Base-by-base conservation (phyloP, 139 green algal species). In the Edaphochlamys debaryana region DNA sequence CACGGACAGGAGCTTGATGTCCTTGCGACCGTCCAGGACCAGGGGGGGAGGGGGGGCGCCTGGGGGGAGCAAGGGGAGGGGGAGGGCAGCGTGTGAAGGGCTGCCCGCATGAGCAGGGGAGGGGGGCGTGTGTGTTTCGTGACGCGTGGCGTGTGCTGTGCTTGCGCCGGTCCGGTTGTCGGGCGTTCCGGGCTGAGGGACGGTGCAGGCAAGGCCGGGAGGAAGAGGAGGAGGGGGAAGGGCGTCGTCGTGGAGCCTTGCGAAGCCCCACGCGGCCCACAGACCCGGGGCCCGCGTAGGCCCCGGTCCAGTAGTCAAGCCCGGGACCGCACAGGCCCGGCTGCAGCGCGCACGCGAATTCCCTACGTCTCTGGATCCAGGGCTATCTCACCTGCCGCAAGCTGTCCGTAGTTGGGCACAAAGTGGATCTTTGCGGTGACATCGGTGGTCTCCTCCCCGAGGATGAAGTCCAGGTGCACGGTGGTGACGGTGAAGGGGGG, bases 401-500 rank as follows among this genome's bases (percentile, higher is more conserved):
- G 58, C 30, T 36, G 9, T 42, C 75, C 42, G 60, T 92, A 90
- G 73, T 94, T 96, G 41, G 93, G 91, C 42, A 66, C 56, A 42
- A 96, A 0, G 54, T 45, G 22, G 48, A 92, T 80, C 58, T 67
- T 77, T 38, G 90, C 89, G 75, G 87, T 88, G 48, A 98, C 95
- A 22, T 52, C 82, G 1, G 93, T 94, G 20, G 87, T 84, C 22
- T 98, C 95, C 72, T 97, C 95, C 50, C 92, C 90, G 40, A 98
- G 88, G 0, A 90, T 41, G 80, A 98, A 98, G 66, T 88, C 87
- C 30, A 98, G 87, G 73, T 92, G 37, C 30, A 98, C 88, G 9
- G 83, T 86, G 37, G 94, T 88, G 50, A 97, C 80, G 17, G 92
- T 67, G 89, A 96, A 98, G 11, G 92, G 87, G 3, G 90, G 86